phyloP scores from a whole-genome alignment of 176 grass and related monocot species.

The Phyllostachys edulis region DNA sequence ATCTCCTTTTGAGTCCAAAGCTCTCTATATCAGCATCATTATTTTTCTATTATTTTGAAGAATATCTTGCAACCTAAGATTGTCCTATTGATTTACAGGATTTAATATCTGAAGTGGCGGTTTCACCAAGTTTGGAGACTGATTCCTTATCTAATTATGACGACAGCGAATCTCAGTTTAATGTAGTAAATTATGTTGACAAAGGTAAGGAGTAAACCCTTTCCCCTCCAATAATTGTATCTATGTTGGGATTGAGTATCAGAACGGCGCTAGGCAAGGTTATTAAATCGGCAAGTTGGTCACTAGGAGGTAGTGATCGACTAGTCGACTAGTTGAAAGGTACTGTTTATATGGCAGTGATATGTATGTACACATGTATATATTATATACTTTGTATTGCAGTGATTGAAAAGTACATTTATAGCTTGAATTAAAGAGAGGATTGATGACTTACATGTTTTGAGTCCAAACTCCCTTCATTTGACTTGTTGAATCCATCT shows the following conservation, averaged over 20 bases:
- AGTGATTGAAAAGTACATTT: no score
- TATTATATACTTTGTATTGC: no score
- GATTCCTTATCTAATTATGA: constrained; percentile 53
- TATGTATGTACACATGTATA: no score
- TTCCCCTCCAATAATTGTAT: constrained; percentile 3
- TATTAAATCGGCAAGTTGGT: no score
- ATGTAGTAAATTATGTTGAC: constrained; percentile 42
- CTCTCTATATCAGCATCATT: background rate
- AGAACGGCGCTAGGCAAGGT: background rate
- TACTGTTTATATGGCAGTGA: no score
- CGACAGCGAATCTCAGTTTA: constrained; percentile 49
- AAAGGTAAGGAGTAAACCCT: constrained; percentile 43
- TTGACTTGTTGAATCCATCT: no score
- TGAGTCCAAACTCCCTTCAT: no score
- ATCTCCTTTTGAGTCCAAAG: background rate
- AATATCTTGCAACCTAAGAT: constrained; percentile 6
- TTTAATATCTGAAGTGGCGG: constrained; percentile 46
- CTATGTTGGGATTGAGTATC: background rate
- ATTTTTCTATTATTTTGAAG: constrained; percentile 5
- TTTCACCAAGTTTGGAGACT: constrained; percentile 50
- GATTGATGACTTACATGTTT: no score
- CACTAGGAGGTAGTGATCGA: no score
- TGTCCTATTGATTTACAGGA: constrained; percentile 45
- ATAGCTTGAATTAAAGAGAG: no score
- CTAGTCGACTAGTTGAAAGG: no score